These are phyloP conservation scores for Ophiobolus disseminans DNA, from an alignment of 2,329 filamentous ascomycete genomes.

Conservation along the genomic window DNA sequence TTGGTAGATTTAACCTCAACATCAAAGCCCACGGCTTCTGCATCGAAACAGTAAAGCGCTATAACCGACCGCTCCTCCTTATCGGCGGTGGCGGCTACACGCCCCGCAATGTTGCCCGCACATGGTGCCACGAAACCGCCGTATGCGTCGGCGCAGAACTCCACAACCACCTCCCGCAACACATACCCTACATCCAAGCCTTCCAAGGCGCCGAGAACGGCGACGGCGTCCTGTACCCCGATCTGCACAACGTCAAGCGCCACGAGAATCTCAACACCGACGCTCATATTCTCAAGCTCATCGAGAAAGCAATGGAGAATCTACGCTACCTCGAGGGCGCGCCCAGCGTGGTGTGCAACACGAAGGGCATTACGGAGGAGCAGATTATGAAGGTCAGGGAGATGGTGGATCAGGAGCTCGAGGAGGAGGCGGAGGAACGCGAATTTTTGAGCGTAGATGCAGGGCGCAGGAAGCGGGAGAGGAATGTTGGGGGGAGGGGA, in stretches of 20 bases:
- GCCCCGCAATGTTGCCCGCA: slow-evolving; percentile 91
- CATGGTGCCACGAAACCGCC: slow-evolving; percentile 96
- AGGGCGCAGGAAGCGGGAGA: slow-evolving; percentile 50
- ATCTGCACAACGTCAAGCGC: slow-evolving; percentile 76
- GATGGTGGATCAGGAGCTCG: slow-evolving; percentile 71
- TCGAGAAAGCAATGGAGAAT: slow-evolving; percentile 82
- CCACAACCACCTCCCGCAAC: slow-evolving; percentile 73
- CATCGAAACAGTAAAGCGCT: slow-evolving; percentile 84
- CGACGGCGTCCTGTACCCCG: slow-evolving; percentile 76
- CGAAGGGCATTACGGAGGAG: slow-evolving; percentile 79
- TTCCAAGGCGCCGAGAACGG: slow-evolving; percentile 80
- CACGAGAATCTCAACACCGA: slow-evolving; percentile 80
- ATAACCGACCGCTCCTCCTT: slow-evolving; percentile 81
- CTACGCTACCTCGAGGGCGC: slow-evolving; percentile 83
- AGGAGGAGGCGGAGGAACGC: slow-evolving; percentile 68
- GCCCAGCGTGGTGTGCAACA: slow-evolving; percentile 78
- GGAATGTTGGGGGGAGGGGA: slow-evolving; percentile 54
- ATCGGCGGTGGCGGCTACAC: slow-evolving; percentile 97
- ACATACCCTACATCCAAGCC: slow-evolving; percentile 85
- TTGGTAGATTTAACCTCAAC: slow-evolving; percentile 96
- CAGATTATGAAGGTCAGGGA: slow-evolving; percentile 62
- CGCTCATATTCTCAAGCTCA: slow-evolving; percentile 76
- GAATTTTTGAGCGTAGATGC: slow-evolving; percentile 64
- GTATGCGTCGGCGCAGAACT: slow-evolving; percentile 82
- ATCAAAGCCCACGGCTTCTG: slow-evolving; percentile 93